These are phyloP conservation scores for Scheffersomyces stipitis DNA, from an alignment of 805 yeast species.

Conservation along the genomic window DNA sequence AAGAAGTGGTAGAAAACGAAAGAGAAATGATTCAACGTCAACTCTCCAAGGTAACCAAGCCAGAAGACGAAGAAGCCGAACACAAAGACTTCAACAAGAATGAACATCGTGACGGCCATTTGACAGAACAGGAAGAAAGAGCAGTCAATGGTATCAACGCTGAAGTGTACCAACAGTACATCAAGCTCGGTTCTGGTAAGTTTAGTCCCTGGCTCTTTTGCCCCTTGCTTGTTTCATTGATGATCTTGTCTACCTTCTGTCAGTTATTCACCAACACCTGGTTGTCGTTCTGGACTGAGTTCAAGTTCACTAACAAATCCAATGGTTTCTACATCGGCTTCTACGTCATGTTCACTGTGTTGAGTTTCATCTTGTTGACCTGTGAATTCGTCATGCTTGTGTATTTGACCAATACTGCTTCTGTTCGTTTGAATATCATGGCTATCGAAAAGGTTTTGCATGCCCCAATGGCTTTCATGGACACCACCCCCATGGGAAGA, in stretches of 20 bases:
- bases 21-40: conserved; percentile 9
- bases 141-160: conserved; percentile 27
- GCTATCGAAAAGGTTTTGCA: conserved; percentile 64
- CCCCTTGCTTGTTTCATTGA: conserved; percentile 17
- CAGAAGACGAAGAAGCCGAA: conserved; percentile 33
- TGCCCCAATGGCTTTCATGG: conserved; percentile 82
- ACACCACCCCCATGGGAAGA: conserved; percentile 86
- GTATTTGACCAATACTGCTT: conserved; percentile 51
- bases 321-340: conserved; percentile 71
- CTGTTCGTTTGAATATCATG: conserved; percentile 56
- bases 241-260: conserved; percentile 47
- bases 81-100: conserved; percentile 31
- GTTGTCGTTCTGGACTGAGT: conserved; percentile 79
- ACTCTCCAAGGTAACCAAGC: conserved; percentile 6
- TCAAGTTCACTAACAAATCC: conserved; percentile 47
- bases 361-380: conserved; percentile 45
- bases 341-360: conserved; percentile 59
- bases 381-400: conserved; percentile 48
- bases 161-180: conserved; percentile 31
- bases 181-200: conserved; percentile 29
- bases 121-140: conserved; percentile 15
- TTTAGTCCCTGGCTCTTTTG: conserved; percentile 19
- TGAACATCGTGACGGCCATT: conserved; percentile 10
- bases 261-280: conserved; percentile 67
- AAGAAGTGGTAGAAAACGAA: conserved; percentile 5